Conservation (phyloP, 495 filamentous ascomycete species). For the Penicillium cinerascens region DNA sequence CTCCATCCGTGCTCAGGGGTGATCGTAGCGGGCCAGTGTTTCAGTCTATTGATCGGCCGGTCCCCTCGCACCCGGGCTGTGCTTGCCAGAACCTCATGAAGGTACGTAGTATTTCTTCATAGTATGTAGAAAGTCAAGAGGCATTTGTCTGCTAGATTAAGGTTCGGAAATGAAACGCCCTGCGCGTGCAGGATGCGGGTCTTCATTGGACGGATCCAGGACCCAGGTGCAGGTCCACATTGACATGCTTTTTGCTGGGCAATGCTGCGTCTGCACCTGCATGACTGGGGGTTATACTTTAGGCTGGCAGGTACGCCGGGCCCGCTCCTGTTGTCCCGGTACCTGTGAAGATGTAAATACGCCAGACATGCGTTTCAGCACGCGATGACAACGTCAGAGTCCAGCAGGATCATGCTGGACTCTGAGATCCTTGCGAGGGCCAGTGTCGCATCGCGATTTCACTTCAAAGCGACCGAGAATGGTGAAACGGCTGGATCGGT, state of each 20-base stretch:
- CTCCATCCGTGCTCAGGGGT: constrained; percentile 4
- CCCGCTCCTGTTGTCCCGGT: not conserved
- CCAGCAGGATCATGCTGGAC: not conserved
- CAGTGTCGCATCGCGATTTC: not conserved
- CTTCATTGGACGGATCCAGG: not conserved
- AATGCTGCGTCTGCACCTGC: not conserved
- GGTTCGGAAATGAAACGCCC: not conserved
- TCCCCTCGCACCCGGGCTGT: not conserved
- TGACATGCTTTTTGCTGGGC: not conserved
- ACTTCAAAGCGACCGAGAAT: not conserved
- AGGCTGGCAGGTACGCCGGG: not conserved
- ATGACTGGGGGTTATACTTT: not conserved
- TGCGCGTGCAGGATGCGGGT: not conserved
- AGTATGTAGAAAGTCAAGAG: not conserved
- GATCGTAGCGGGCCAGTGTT: not conserved
- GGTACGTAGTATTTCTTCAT: too few species aligned
- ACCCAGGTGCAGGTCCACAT: not conserved
- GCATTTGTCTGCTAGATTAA: not conserved
- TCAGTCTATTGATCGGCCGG: not conserved
- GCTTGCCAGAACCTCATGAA: not conserved
- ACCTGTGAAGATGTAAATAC: not conserved
- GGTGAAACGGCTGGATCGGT: not conserved
- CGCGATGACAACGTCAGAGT: not conserved
- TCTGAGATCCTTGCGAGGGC: not conserved
- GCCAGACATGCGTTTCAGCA: not conserved